Evolutionary conservation across 805 yeast genomes (phyloP).

Genomic region (Metschnikowia reukaufii): DNA sequence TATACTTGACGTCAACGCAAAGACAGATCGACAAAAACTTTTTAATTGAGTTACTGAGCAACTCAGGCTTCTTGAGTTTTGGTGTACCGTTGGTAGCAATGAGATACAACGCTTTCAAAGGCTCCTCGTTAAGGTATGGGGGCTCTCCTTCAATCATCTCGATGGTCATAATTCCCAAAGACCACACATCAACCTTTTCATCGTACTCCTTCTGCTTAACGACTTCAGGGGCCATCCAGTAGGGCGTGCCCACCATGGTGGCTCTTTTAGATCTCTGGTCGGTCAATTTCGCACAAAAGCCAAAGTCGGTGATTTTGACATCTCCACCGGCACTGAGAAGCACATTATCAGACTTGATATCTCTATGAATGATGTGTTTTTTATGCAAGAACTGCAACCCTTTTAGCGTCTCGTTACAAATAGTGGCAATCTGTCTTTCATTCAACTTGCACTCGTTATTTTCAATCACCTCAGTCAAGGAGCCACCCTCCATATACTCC

Average conservation of each 20-base stretch:
- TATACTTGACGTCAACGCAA: constrained; percentile 88
- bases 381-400: constrained; percentile 91
- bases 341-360: constrained; percentile 47
- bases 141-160: constrained; percentile 89
- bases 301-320: constrained; percentile 48
- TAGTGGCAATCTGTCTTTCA: constrained; percentile 89
- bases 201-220: constrained; percentile 79
- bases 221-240: constrained; percentile 91
- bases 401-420: constrained; percentile 84
- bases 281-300: constrained; percentile 65
- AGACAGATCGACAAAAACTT: constrained; percentile 86
- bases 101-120: constrained; percentile 70
- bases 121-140: constrained; percentile 78
- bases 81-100: constrained; percentile 85
- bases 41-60: constrained; percentile 71
- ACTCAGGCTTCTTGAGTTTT: constrained; percentile 64
- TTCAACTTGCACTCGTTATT: constrained; percentile 69
- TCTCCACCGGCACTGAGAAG: constrained; percentile 44
- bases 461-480: constrained; percentile 92
- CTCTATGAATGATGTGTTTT: constrained; percentile 83
- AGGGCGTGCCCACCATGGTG: constrained; percentile 86
- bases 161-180: constrained; percentile 80
- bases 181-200: constrained; percentile 82
- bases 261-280: constrained; percentile 73
- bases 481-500: constrained; percentile 99